A percentile compares a stretch with the other conserved stretches of the same genome.
Evolutionary conservation across 1,139 yeast species (phyloP).

Genomic region (Magnusiomyces tetraspermus): DNA sequence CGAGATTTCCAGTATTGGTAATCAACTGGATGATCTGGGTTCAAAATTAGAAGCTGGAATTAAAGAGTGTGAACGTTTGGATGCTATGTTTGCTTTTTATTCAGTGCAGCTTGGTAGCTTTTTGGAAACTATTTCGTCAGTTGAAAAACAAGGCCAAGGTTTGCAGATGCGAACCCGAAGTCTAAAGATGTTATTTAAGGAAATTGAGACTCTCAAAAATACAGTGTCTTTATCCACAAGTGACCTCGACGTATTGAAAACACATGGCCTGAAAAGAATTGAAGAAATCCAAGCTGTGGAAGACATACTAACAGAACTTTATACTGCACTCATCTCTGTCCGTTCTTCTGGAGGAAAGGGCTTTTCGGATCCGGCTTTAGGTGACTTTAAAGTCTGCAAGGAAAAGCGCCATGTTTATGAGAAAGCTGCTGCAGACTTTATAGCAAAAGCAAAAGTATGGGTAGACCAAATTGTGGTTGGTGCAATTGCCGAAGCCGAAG

Average conservation of each 20-base stretch:
- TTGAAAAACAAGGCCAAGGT: constrained; percentile 73
- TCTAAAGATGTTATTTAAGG: constrained; percentile 62
- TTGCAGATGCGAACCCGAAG: constrained; percentile 77
- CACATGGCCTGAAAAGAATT: constrained; percentile 42
- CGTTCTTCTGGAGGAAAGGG: constrained; percentile 27
- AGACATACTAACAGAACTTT: constrained; percentile 45
- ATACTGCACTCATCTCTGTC: constrained; percentile 44
- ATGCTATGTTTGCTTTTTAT: constrained; percentile 45
- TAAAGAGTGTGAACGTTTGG: constrained; percentile 56
- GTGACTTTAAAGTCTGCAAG: constrained; percentile 62
- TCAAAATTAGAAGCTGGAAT: constrained; percentile 40
- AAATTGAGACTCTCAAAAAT: constrained; percentile 54
- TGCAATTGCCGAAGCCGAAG: constrained; percentile 20
- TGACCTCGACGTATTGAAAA: constrained; percentile 43
- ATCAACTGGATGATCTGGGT: constrained; percentile 38
- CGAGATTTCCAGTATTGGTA: constrained; percentile 39
- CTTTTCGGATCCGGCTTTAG: constrained; percentile 38
- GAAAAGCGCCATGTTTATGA: constrained; percentile 61
- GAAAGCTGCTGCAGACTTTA: constrained; percentile 45
- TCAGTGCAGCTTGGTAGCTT: constrained; percentile 52
- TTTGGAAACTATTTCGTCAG: constrained; percentile 55
- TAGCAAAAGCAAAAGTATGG: constrained; percentile 41
- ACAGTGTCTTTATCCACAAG: constrained; percentile 57
- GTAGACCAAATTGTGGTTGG: constrained; percentile 38
- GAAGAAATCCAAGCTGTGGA: constrained; percentile 47